Conservation (phyloP, 139 green algal species). For the Deuterostichococcus epilithicus region DNA sequence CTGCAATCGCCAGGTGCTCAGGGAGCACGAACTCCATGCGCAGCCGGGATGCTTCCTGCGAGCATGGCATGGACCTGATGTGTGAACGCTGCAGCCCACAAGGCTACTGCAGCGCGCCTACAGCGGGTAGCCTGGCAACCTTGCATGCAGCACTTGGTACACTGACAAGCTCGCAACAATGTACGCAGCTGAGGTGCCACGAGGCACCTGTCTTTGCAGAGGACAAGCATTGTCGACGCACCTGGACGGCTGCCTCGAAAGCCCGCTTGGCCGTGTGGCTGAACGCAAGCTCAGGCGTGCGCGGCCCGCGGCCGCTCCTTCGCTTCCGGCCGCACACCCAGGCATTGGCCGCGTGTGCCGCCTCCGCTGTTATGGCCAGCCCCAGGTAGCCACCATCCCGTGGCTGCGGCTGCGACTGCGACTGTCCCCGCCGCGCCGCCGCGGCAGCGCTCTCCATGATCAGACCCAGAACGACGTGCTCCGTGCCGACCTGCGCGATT, state of each 20-base stretch:
- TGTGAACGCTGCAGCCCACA: background rate
- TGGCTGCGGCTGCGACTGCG: background rate
- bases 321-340: background rate
- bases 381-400: conserved; percentile 60
- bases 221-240: background rate
- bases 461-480: conserved; percentile 87
- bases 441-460: conserved; percentile 60
- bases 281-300: conserved; percentile 69
- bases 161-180: too few relatives aligned
- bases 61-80: background rate
- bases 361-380: conserved; percentile 54
- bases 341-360: conserved; percentile 31
- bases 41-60: background rate
- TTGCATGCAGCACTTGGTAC: too few relatives aligned
- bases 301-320: background rate
- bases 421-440: conserved; percentile 20
- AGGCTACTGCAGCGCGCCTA: background rate
- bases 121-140: too few relatives aligned
- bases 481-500: conserved; percentile 71
- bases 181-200: too few relatives aligned
- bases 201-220: too few relatives aligned
- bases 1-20: background rate
- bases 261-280: conserved; percentile 63
- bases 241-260: conserved; percentile 78
- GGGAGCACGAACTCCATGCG: background rate